Conservation (phyloP, 495 filamentous ascomycete species). For the Baudoinia panamericana region DNA sequence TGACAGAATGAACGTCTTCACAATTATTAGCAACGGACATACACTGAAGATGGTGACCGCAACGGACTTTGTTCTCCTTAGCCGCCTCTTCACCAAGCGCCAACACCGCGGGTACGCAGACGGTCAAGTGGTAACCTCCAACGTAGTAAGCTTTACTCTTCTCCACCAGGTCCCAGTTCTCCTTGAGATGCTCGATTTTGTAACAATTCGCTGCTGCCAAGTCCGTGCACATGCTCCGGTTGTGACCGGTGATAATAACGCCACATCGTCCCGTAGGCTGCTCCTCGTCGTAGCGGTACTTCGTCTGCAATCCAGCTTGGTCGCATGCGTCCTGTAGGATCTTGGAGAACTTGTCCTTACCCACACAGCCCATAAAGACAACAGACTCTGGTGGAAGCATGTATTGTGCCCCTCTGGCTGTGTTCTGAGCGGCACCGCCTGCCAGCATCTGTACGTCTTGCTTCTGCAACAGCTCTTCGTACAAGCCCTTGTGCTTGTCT, state of each 20-base stretch:
- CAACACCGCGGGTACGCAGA: constrained; percentile 78
- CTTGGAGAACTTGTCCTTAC: constrained; percentile 79
- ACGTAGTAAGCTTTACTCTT: constrained; percentile 80
- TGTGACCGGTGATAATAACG: constrained; percentile 89
- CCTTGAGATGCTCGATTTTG: constrained; percentile 84
- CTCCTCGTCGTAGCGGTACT: constrained; percentile 78
- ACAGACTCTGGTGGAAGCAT: constrained; percentile 75
- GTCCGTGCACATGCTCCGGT: constrained; percentile 89
- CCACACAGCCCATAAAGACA: constrained; percentile 86
- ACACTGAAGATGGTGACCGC: neutral
- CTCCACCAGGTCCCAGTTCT: constrained; percentile 85
- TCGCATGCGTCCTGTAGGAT: constrained; percentile 67
- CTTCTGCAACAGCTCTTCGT: constrained; percentile 80
- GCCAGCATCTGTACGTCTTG: constrained; percentile 86
- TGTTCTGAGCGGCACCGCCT: constrained; percentile 96
- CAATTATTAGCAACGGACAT: constrained; percentile 2
- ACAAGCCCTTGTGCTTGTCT: constrained; percentile 73
- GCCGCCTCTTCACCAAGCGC: constrained; percentile 84
- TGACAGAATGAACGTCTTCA: constrained; percentile 66
- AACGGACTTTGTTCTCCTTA: constrained; percentile 60
- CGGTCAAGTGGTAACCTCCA: constrained; percentile 80
- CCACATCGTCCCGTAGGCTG: constrained; percentile 84
- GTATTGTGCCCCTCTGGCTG: constrained; percentile 90
- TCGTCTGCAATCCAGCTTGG: constrained; percentile 73
- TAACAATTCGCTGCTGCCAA: constrained; percentile 94